Percentiles rank a stretch among this genome's conserved stretches.
Conservation (phyloP, 306 rosid genomes). For the Trichosanthes truncata region DNA sequence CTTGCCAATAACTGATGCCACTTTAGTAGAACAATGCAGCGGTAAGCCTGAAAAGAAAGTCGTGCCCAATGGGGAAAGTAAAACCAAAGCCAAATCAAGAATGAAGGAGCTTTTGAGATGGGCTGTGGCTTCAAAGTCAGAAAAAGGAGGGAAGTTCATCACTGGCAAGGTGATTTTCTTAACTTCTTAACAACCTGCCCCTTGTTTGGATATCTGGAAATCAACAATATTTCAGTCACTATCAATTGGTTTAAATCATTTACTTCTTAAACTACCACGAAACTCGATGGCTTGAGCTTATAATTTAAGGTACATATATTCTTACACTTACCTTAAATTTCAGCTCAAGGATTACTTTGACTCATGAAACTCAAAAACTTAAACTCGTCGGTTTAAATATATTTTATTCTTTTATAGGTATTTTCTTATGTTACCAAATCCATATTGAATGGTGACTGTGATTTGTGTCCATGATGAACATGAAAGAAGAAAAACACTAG, state of each 20-base stretch:
- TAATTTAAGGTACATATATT: neutral
- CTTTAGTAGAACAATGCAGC: conserved; percentile 30
- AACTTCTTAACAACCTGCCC: neutral
- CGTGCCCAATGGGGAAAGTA: conserved; percentile 28
- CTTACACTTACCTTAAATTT: neutral
- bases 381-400: neutral
- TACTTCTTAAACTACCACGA: neutral
- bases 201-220: neutral
- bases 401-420: neutral
- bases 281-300: neutral
- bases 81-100: conserved; percentile 48
- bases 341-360: neutral
- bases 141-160: conserved; percentile 49
- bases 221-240: neutral
- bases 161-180: conserved; percentile 45
- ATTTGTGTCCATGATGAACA: neutral
- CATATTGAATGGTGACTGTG: neutral
- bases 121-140: conserved; percentile 72
- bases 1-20: conserved; percentile 52
- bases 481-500: neutral
- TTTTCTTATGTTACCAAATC: neutral
- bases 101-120: conserved; percentile 87
- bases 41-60: conserved; percentile 25
- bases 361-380: neutral
- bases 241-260: neutral